Evolutionary conservation across 75 land plant species (phyloP).

Genomic region (Cunninghamia lanceolata): DNA sequence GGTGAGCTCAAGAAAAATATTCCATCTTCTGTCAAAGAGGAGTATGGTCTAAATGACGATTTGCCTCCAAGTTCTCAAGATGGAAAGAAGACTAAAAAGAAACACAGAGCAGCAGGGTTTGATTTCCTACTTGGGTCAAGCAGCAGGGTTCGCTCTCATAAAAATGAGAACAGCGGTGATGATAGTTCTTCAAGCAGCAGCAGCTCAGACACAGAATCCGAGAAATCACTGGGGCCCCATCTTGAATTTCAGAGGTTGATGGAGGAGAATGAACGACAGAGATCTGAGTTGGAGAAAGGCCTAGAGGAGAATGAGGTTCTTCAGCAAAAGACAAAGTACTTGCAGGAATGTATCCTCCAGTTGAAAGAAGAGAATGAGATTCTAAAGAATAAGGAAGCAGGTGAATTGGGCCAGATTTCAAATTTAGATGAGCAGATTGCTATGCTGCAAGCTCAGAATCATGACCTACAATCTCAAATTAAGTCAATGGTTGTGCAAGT

Average conservation of each 20-base stretch:
- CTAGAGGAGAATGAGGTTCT: background rate
- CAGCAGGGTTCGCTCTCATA: constrained; percentile 16
- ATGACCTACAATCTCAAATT: constrained; percentile 7
- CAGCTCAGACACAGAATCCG: background rate
- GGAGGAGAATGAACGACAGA: background rate
- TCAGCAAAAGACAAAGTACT: constrained; percentile 5
- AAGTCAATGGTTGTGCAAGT: constrained; percentile 4
- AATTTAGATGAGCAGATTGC: constrained; percentile 4
- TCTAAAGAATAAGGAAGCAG: background rate
- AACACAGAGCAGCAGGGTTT: constrained; percentile 52
- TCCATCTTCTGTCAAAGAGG: constrained; percentile 10
- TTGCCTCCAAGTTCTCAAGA: constrained; percentile 12
- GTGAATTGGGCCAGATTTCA: background rate
- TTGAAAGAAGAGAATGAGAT: constrained; percentile 13
- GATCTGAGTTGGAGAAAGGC: constrained; percentile 2
- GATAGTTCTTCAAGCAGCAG: constrained; percentile 7
- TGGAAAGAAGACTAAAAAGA: background rate
- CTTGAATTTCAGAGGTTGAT: constrained; percentile 1
- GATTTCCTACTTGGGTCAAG: constrained; percentile 49
- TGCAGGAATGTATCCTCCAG: background rate
- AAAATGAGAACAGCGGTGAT: background rate
- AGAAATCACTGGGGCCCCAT: background rate
- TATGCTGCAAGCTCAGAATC: background rate
- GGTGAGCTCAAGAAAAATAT: constrained; percentile 47
- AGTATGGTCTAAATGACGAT: constrained; percentile 7